Evolutionary conservation across 208 protist genomes (phyloP).

Genomic region (Crithidia expoeki): DNA sequence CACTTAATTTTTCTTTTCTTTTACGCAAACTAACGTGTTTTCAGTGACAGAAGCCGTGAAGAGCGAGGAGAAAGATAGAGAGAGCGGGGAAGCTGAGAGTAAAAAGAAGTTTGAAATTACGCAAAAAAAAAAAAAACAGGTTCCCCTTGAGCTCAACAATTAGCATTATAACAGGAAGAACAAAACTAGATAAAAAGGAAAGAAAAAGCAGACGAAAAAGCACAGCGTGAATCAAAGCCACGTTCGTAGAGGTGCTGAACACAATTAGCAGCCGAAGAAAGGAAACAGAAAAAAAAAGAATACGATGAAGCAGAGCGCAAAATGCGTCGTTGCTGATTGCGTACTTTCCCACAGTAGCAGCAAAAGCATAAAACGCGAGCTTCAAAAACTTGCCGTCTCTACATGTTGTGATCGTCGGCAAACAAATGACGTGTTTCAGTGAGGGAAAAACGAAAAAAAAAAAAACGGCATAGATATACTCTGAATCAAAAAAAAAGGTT

Average conservation of each 20-base stretch:
- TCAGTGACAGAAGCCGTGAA: no score
- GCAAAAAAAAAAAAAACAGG: constrained; percentile 2
- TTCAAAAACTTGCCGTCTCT: background rate
- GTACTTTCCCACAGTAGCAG: no score
- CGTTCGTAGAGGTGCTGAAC: background rate
- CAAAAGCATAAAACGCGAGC: background rate
- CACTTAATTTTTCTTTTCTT: background rate
- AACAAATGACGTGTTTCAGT: background rate
- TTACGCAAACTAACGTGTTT: background rate
- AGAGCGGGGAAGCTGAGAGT: background rate
- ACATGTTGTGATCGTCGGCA: background rate
- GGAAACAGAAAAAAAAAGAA: background rate
- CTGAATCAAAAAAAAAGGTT: background rate
- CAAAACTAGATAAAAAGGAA: background rate
- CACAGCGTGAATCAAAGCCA: background rate
- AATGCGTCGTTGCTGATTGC: no score
- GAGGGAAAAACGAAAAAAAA: no score
- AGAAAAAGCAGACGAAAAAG: background rate
- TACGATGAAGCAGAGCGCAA: background rate
- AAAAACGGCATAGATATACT: background rate
- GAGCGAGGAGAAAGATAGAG: background rate
- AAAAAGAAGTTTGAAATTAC: background rate
- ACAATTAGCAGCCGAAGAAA: background rate
- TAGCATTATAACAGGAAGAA: background rate
- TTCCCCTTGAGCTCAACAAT: background rate